phyloP scores from a whole-genome alignment of 2,329 filamentous ascomycete species.

The Akanthomyces dipterigenus region DNA sequence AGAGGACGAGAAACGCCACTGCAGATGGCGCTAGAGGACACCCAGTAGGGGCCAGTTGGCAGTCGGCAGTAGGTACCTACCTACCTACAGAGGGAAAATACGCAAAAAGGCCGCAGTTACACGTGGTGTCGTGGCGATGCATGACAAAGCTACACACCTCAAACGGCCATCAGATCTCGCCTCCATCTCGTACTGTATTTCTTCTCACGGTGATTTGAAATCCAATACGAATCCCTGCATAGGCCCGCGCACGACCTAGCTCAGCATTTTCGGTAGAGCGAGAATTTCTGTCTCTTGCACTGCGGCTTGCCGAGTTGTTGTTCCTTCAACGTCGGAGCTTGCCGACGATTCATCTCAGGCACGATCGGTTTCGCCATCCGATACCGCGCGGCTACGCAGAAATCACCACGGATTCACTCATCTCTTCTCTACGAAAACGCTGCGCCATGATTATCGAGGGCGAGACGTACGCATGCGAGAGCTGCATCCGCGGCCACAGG shows the following conservation, averaged over 20 bases:
- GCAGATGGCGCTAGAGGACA: background rate
- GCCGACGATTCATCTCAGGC: background rate
- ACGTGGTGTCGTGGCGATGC: background rate
- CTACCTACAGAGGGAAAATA: background rate
- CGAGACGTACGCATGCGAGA: slow-evolving; percentile 9
- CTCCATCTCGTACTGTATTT: background rate
- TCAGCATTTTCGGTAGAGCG: background rate
- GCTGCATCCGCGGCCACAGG: slow-evolving; percentile 11
- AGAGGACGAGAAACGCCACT: background rate
- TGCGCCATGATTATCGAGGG: slow-evolving; percentile 11
- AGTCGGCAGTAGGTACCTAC: too few species aligned
- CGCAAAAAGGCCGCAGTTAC: slow-evolving; percentile 7
- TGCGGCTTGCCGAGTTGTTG: too few species aligned
- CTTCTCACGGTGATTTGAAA: background rate
- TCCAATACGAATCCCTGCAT: background rate
- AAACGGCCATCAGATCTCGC: background rate
- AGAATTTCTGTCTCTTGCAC: background rate
- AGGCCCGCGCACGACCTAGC: background rate
- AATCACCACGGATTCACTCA: background rate
- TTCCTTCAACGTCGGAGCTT: background rate
- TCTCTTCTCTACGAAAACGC: too few species aligned
- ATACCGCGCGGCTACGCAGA: too few species aligned
- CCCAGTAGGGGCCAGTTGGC: too few species aligned
- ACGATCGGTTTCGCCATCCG: background rate
- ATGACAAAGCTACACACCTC: slow-evolving; percentile 1